Base-by-base conservation (phyloP, 805 yeast genomes). In the Metschnikowia anglica region DNA sequence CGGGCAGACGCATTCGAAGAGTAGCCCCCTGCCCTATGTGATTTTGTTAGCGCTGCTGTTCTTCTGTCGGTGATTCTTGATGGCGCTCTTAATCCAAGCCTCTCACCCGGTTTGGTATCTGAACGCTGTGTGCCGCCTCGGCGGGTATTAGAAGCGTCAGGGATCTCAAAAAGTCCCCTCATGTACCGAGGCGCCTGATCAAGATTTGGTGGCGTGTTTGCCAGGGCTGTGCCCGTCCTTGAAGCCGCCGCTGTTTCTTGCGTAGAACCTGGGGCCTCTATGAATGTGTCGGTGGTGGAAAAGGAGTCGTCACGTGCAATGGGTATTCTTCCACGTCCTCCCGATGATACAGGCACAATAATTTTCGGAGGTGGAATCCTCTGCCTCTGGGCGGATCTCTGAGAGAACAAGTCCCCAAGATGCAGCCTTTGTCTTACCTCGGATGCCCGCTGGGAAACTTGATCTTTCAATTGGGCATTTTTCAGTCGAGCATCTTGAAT, bases 171-270 rank as follows among this genome's bases (percentile, higher is more conserved):
- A 18, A 69, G 59, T 3, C 72, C 73, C 15, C 61, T 53, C 67
- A 69, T 58, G 54, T 69, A 70, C 37, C 75, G 55, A 9, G 74
- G 74, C 2, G 71, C 66, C 50, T 70, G 75, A 55, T 70, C 60
- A 29, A 70, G 59, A 44, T 70, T 67, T n/a, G 75, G 75, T 3
- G 60, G 58, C 10, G 31, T 36, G 20, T 34, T 38, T 4, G 27
- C 18, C 19, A 18, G 36, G 23, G 43, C 12, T 43, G 17, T 16
- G 13, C 38, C 24, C 7, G 39, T 17, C 13, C 26, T 10, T 5
- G 43, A 6, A 11, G 12, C 13, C 17, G 30, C 34, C 25, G 3
- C 24, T 9, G 24, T 24, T 12, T 18, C 26, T 11, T 9, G 31
- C 4, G 34, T 23, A 5, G 39, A 23, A 4, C 39, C 36, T 1